Percentiles rank a stretch among this genome's conserved stretches.
Evolutionary conservation across 768 basidiomycete genomes (phyloP).

Genomic region (Leccinum imitatum): DNA sequence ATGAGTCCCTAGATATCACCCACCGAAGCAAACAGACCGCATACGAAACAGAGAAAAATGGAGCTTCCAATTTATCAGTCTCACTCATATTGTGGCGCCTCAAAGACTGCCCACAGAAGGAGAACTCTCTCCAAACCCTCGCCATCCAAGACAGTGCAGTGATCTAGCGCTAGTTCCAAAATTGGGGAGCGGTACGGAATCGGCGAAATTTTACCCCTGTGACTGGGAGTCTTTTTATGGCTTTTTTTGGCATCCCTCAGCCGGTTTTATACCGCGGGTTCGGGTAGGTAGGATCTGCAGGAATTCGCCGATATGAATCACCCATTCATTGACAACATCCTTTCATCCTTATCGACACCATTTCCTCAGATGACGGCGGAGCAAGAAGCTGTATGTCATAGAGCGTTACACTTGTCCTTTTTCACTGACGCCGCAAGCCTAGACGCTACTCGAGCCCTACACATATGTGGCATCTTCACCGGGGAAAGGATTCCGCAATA

Average conservation of each 20-base stretch:
- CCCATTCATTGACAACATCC: slow-evolving; percentile 42
- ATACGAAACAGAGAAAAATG: neutral
- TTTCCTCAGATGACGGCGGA: slow-evolving; percentile 16
- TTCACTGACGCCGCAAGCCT: neutral
- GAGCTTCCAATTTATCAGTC: slow-evolving; percentile 4
- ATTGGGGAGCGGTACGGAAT: slow-evolving; percentile 3
- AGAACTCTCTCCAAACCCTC: slow-evolving; percentile 4
- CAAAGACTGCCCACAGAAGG: slow-evolving; percentile 2
- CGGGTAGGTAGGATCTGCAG: neutral
- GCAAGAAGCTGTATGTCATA: slow-evolving; percentile 26
- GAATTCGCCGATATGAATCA: slow-evolving; percentile 17
- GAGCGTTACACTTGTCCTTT: neutral
- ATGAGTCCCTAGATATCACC: neutral
- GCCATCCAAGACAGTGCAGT: neutral
- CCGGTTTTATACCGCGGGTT: slow-evolving; percentile 11
- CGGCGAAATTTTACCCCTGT: neutral
- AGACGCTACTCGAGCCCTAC: slow-evolving; percentile 82
- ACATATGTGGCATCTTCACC: slow-evolving; percentile 80
- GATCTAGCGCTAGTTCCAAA: slow-evolving; percentile 6
- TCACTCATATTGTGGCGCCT: slow-evolving; percentile 13
- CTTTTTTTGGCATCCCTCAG: slow-evolving; percentile 2
- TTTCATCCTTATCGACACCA: slow-evolving; percentile 32
- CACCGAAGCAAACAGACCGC: neutral
- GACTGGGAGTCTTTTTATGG: slow-evolving; percentile 9
- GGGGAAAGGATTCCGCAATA: slow-evolving; percentile 88